Percentiles rank a stretch among this genome's conserved stretches.
phyloP scores from a whole-genome alignment of 345 rosid species.

The Gossypium arboreum region DNA sequence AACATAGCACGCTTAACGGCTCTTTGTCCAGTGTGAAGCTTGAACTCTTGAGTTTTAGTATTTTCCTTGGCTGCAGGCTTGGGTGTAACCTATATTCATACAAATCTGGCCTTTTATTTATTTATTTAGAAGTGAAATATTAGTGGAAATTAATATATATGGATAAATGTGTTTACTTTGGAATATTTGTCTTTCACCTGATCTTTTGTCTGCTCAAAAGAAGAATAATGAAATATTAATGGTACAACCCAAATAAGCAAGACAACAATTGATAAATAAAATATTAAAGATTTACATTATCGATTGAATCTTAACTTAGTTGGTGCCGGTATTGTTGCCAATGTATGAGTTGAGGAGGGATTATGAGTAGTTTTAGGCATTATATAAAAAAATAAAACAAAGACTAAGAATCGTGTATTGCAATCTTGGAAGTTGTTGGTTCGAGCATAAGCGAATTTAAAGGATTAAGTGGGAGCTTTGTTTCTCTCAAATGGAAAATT shows the following conservation, averaged over 20 bases:
- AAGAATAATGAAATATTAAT: too few relatives aligned
- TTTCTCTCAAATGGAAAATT: too few relatives aligned
- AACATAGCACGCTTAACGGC: slow-evolving; percentile 78
- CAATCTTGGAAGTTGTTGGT: too few relatives aligned
- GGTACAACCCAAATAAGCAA: too few relatives aligned
- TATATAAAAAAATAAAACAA: too few relatives aligned
- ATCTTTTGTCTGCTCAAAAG: slow-evolving; percentile 19
- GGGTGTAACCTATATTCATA: slow-evolving; percentile 18
- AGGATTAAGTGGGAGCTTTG: too few relatives aligned
- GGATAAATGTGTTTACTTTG: slow-evolving; percentile 15
- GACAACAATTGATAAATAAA: not conserved
- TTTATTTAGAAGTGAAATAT: not conserved
- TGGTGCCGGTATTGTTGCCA: too few relatives aligned
- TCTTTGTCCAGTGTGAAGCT: slow-evolving; percentile 74
- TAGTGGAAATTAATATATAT: not conserved
- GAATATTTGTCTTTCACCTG: slow-evolving; percentile 31
- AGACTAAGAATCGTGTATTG: too few relatives aligned
- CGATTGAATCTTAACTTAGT: too few relatives aligned
- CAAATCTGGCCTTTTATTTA: not conserved
- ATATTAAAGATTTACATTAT: not conserved
- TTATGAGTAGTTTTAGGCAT: too few relatives aligned
- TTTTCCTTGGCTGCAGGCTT: slow-evolving; percentile 55
- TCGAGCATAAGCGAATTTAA: too few relatives aligned
- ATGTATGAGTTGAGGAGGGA: too few relatives aligned
- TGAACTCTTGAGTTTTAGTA: slow-evolving; percentile 60